Evolutionary conservation across 2,329 filamentous ascomycete species (phyloP).

Genomic region (Stagonosporopsis tanaceti): DNA sequence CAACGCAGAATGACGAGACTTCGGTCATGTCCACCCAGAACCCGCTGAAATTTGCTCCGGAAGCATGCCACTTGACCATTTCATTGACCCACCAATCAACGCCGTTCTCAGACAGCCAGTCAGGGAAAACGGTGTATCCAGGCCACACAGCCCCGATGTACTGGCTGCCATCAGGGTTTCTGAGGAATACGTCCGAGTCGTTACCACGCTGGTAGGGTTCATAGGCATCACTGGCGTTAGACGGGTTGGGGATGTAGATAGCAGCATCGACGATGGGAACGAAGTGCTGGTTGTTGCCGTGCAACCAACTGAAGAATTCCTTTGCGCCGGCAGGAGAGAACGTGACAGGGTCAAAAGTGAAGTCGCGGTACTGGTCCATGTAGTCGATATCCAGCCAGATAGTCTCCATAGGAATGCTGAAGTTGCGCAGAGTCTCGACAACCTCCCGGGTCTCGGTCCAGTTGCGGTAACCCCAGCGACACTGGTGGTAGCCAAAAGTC

Average conservation of each 20-base stretch:
- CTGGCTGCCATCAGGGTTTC: constrained; percentile 62
- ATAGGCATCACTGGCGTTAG: constrained; percentile 69
- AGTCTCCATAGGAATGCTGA: constrained; percentile 62
- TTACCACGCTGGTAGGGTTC: constrained; percentile 61
- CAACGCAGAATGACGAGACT: constrained; percentile 71
- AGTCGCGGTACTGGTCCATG: constrained; percentile 61
- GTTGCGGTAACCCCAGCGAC: constrained; percentile 81
- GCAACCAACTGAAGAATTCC: constrained; percentile 62
- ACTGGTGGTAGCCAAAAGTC: constrained; percentile 83
- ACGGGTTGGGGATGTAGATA: constrained; percentile 76
- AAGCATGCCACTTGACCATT: constrained; percentile 55
- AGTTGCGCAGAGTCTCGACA: constrained; percentile 61
- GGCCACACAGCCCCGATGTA: constrained; percentile 67
- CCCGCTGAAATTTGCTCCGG: constrained; percentile 53
- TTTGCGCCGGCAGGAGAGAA: constrained; percentile 60
- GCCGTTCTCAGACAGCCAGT: constrained; percentile 67
- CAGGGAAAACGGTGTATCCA: constrained; percentile 68
- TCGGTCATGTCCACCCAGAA: constrained; percentile 71
- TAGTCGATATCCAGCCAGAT: constrained; percentile 58
- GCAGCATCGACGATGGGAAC: constrained; percentile 68
- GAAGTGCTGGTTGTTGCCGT: constrained; percentile 64
- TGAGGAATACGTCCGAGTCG: constrained; percentile 59
- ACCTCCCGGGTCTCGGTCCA: constrained; percentile 71
- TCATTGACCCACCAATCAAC: constrained; percentile 67
- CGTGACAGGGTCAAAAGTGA: constrained; percentile 62